Conservation (phyloP, 225 moss, liverwort and hornwort species). For the Antitrichia curtipendula region DNA sequence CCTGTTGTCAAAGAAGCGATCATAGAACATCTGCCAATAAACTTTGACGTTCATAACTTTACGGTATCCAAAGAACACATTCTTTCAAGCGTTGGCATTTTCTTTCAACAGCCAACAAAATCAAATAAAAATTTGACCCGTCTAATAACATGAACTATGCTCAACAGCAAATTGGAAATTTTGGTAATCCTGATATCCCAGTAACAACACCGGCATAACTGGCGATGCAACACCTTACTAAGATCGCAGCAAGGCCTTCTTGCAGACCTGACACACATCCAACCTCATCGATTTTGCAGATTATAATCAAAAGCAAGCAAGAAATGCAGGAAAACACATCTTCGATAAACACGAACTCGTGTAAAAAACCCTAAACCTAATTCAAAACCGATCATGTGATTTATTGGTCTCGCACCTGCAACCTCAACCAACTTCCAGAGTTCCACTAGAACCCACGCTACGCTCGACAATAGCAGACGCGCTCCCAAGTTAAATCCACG, state of each 20-base stretch:
- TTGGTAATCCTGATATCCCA: background rate
- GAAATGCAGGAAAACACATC: background rate
- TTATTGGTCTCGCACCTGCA: background rate
- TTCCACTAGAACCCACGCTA: background rate
- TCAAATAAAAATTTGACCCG: background rate
- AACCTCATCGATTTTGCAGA: background rate
- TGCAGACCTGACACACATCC: background rate
- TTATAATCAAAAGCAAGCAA: background rate
- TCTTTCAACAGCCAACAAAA: background rate
- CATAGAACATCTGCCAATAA: background rate
- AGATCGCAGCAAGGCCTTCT: background rate
- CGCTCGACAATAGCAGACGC: background rate
- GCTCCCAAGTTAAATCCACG: background rate
- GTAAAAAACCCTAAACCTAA: constrained; percentile 15
- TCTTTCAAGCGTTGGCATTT: background rate
- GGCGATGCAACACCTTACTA: background rate
- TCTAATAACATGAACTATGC: background rate
- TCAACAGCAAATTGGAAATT: background rate
- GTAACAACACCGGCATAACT: background rate
- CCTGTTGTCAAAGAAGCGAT: background rate
- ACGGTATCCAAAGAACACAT: background rate
- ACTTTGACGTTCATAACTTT: background rate
- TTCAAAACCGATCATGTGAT: background rate
- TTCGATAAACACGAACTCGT: background rate
- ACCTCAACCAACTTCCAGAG: background rate